These are phyloP conservation scores for Pholiota adiposa DNA, from an alignment of 1,284 basidiomycete species.

Conservation along the genomic window DNA sequence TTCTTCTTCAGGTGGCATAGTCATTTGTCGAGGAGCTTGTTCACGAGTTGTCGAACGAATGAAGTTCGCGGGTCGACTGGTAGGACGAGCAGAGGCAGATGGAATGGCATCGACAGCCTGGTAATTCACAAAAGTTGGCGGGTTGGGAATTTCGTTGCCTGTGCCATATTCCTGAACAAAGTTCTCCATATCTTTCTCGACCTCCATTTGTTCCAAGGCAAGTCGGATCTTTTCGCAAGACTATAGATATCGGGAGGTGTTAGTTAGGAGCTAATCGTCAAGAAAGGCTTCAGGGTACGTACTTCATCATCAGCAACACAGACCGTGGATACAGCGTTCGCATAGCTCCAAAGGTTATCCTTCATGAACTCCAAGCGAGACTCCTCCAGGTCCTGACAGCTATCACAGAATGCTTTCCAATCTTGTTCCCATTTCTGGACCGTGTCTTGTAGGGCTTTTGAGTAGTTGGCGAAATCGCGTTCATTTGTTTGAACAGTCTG, in stretches of 20 bases:
- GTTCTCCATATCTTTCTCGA: slow-evolving; percentile 82
- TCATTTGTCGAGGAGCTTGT: slow-evolving; percentile 31
- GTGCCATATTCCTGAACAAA: slow-evolving; percentile 88
- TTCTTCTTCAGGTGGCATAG: slow-evolving; percentile 41
- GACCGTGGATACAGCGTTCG: slow-evolving; percentile 93
- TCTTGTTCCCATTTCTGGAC: slow-evolving; percentile 89
- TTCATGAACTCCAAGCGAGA: slow-evolving; percentile 93
- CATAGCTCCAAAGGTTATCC: slow-evolving; percentile 95
- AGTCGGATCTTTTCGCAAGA: slow-evolving; percentile 89
- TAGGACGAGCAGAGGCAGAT: slow-evolving; percentile 55
- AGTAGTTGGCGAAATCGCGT: slow-evolving; percentile 89
- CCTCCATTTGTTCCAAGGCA: slow-evolving; percentile 82
- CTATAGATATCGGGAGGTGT: slow-evolving; percentile 56
- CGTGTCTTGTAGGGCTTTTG: slow-evolving; percentile 82
- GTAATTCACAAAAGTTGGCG: slow-evolving; percentile 83
- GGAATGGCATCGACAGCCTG: slow-evolving; percentile 65
- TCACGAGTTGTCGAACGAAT: slow-evolving; percentile 59
- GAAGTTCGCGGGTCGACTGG: slow-evolving; percentile 62
- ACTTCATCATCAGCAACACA: slow-evolving; percentile 98
- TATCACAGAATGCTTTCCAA: slow-evolving; percentile 94
- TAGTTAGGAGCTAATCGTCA: slow-evolving; percentile 3
- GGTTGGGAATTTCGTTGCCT: slow-evolving; percentile 83
- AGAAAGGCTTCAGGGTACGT: slow-evolving; percentile 33
- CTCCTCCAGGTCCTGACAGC: slow-evolving; percentile 95
- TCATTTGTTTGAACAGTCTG: slow-evolving; percentile 91